These are phyloP conservation scores for Trametes punicea DNA, from an alignment of 768 basidiomycete genomes.

Conservation along the genomic window DNA sequence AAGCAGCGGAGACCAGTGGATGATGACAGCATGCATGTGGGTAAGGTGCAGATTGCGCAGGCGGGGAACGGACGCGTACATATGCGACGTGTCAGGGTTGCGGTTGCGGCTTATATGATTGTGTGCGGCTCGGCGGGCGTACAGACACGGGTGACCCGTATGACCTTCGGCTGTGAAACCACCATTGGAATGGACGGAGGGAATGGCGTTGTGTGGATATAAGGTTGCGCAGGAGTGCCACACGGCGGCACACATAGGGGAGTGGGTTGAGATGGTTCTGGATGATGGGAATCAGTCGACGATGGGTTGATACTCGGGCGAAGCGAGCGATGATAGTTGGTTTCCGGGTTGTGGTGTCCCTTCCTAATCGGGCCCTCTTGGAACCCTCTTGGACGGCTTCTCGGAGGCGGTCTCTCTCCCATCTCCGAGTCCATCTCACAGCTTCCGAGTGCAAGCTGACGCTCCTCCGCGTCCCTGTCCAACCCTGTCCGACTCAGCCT, in stretches of 20 bases:
- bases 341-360: slow-evolving; percentile 10
- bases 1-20: neutral
- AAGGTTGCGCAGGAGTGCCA: neutral
- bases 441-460: slow-evolving; percentile 9
- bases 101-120: neutral
- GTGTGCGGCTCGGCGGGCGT: no score
- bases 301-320: slow-evolving; percentile 15
- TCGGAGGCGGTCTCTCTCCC: slow-evolving; percentile 21
- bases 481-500: neutral
- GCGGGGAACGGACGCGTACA: neutral
- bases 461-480: neutral
- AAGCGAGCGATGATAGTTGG: slow-evolving; percentile 14
- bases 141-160: no score
- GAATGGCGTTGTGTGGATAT: neutral
- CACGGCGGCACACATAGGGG: neutral
- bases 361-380: slow-evolving; percentile 10
- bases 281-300: neutral
- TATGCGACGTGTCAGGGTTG: neutral
- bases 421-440: slow-evolving; percentile 17
- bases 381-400: slow-evolving; percentile 18
- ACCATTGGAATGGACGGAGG: neutral
- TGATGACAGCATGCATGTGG: slow-evolving; percentile 5
- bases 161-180: neutral
- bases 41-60: neutral
- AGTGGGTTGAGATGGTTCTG: neutral